phyloP scores from a whole-genome alignment of 345 rosid genomes.

The Barbarea vulgaris region DNA sequence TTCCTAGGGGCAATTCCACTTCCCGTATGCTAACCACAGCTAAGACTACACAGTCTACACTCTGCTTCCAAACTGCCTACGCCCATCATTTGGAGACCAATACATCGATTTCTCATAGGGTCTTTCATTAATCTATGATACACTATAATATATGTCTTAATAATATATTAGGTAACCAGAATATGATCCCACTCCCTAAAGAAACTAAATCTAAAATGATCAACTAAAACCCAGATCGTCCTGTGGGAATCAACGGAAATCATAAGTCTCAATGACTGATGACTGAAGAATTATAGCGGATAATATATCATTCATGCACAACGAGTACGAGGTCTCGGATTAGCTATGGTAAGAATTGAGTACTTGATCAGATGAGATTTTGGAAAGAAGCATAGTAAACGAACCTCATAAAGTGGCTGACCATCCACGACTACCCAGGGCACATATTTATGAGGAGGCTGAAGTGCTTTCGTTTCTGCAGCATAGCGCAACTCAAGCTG shows the following conservation, averaged over 20 bases:
- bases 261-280: background rate
- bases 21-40: background rate
- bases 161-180: background rate
- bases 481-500: slow-evolving; percentile 88
- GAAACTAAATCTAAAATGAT: slow-evolving; percentile 9
- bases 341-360: background rate
- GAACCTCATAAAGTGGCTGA: slow-evolving; percentile 88
- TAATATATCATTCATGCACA: background rate
- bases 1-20: background rate
- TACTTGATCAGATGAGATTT: background rate
- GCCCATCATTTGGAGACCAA: background rate
- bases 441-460: slow-evolving; percentile 87
- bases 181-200: slow-evolving; percentile 2
- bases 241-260: background rate
- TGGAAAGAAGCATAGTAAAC: slow-evolving; percentile 26
- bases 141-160: background rate
- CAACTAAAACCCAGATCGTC: background rate
- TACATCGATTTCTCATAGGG: background rate
- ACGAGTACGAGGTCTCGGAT: background rate
- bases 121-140: background rate
- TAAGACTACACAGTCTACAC: background rate
- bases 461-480: slow-evolving; percentile 74
- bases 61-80: background rate
- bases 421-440: slow-evolving; percentile 98
- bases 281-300: slow-evolving; percentile 10